Base-by-base conservation (phyloP, 805 yeast species). In the Candida ortonii region DNA sequence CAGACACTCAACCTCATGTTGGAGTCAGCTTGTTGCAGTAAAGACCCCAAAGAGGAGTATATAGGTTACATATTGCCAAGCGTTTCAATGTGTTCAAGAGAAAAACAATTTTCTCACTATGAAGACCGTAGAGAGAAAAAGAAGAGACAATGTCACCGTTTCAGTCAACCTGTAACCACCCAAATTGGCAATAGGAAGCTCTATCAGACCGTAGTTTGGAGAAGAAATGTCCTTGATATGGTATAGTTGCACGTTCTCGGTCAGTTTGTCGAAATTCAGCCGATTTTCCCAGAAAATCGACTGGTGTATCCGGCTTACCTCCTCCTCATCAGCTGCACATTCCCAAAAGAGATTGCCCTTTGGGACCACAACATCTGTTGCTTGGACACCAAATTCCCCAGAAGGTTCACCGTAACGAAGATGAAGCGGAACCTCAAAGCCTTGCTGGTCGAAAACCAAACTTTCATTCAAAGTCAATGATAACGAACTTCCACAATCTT, bases 381-480 rank as follows among this genome's bases (percentile, higher is more conserved):
- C 18, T 3, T 22, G 36, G 3, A 47, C 49, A 3, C 33, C 23
- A 1, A 11, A 10, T 8, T 15, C 16, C n/a, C n/a, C n/a, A n/a
- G n/a, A n/a, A 3, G 64, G 64, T 14, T 35, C 39, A 1, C 52
- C 55, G 25, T 59, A 59, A 18, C 65, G 39, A 22, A 53, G 31
- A 46, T 59, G 65, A 30, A 59, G 33, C 2, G 64, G 64, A 9
- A 59, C n/a, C 25, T 52, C 52, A 32, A 59, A 52, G 8, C 44
- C 50, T 1, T 21, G 20, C 17, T 33, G 23, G 11, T 25, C 17
- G 10, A 32, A 7, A 12, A 48, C 38, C 16, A 43, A 19, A 1
- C 43, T 23, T 3, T 38, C 43, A 13, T 51, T 45, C 25, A 60
- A 14, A 7, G 29, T 34, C 5, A 57, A 17, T 13, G 42, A 36